Conservation (phyloP, 2,329 filamentous ascomycete species). For the Sphaerulina populicola region DNA sequence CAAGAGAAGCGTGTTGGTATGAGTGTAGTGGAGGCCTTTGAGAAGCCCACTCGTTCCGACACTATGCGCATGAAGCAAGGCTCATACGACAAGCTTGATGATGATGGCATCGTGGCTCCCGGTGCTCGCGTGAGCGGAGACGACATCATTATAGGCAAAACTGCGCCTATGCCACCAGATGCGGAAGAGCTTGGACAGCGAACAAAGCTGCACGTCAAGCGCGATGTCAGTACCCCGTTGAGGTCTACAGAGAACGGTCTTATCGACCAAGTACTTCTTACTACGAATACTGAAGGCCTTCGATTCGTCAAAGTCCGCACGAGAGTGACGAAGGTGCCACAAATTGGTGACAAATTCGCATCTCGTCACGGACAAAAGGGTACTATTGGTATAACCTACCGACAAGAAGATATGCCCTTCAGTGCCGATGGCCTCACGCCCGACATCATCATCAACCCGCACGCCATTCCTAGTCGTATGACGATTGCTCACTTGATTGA, state of each 20-base stretch:
- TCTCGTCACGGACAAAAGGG: conserved; percentile 99
- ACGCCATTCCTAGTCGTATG: conserved; percentile 99
- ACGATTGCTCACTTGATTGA: conserved; percentile 99
- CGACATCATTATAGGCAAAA: conserved; percentile 99
- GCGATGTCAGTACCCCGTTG: conserved; percentile 90
- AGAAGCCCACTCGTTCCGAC: conserved; percentile 83
- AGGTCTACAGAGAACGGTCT: conserved; percentile 96
- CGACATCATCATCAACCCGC: conserved; percentile 97
- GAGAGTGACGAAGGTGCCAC: conserved; percentile 92
- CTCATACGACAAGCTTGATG: conserved; percentile 71
- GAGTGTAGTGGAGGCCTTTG: conserved; percentile 85
- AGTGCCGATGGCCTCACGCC: conserved; percentile 83
- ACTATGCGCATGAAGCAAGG: conserved; percentile 82
- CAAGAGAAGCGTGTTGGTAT: conserved; percentile 94
- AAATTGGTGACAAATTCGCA: conserved; percentile 98
- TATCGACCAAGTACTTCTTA: conserved; percentile 84
- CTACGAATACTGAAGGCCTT: conserved; percentile 87
- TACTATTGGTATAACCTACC: conserved; percentile 96
- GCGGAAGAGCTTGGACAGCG: conserved; percentile 88
- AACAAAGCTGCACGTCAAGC: conserved; percentile 80
- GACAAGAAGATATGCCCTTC: conserved; percentile 98
- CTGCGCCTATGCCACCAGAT: conserved; percentile 85
- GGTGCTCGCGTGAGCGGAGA: conserved; percentile 93
- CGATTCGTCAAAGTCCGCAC: conserved; percentile 97
- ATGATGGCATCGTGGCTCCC: conserved; percentile 88